phyloP scores from a whole-genome alignment of 345 rosid genomes.

The Anastatica hierochuntica region DNA sequence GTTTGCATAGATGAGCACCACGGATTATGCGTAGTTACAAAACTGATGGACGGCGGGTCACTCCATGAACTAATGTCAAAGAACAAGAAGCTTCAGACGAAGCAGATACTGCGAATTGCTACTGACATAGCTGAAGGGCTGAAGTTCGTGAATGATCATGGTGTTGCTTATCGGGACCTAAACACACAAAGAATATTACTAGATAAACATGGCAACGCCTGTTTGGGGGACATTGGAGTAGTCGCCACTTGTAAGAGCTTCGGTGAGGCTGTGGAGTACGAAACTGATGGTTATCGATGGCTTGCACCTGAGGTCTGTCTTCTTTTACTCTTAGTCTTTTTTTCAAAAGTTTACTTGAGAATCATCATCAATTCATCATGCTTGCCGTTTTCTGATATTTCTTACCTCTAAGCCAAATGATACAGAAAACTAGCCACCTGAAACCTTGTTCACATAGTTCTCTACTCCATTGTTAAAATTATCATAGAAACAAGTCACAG shows the following conservation, averaged over 20 bases:
- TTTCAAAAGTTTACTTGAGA: not conserved
- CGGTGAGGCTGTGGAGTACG: constrained; percentile 82
- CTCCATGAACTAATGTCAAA: constrained; percentile 62
- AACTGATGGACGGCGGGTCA: constrained; percentile 91
- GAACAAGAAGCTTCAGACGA: constrained; percentile 70
- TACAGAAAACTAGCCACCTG: constrained; percentile 2
- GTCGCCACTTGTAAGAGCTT: constrained; percentile 79
- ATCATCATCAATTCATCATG: not conserved
- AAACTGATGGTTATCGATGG: constrained; percentile 98
- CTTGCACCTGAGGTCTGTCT: constrained; percentile 89
- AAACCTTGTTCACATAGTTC: not conserved
- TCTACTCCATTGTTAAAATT: constrained; percentile 5
- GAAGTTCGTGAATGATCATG: constrained; percentile 79
- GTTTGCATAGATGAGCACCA: constrained; percentile 83
- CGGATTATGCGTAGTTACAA: constrained; percentile 81
- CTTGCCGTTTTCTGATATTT: not conserved
- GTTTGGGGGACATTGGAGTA: constrained; percentile 84
- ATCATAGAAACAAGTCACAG: not conserved
- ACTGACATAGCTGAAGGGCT: constrained; percentile 73
- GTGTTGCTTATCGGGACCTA: constrained; percentile 69
- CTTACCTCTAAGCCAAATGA: constrained; percentile 1
- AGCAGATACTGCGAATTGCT: constrained; percentile 68
- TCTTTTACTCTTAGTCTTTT: constrained; percentile 11
- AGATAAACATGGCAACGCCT: constrained; percentile 79
- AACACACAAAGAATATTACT: constrained; percentile 66